These are phyloP conservation scores for Zygotorulaspora sp. DNA, from an alignment of 805 yeast genomes.

Conservation along the genomic window DNA sequence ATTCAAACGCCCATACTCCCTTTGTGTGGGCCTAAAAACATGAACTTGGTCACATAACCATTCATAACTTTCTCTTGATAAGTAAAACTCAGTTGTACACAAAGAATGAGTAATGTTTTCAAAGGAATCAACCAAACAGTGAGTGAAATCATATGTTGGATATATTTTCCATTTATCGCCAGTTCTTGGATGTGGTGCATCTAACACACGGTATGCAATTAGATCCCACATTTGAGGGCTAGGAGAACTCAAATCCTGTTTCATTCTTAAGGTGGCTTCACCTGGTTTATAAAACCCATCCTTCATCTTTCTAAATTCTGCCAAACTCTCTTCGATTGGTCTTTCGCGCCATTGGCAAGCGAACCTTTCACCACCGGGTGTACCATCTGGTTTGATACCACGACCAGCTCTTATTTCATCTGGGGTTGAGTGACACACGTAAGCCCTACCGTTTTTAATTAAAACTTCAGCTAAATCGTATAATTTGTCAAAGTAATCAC, in stretches of 20 bases:
- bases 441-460: slow-evolving; percentile 67
- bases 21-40: slow-evolving; percentile 96
- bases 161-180: slow-evolving; percentile 97
- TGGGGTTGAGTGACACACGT: slow-evolving; percentile 88
- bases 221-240: slow-evolving; percentile 99
- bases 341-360: slow-evolving; percentile 75
- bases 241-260: slow-evolving; percentile 83
- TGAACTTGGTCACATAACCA: slow-evolving; percentile 96
- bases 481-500: slow-evolving; percentile 88
- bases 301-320: slow-evolving; percentile 84
- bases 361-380: slow-evolving; percentile 86
- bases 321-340: slow-evolving; percentile 67
- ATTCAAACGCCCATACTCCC: slow-evolving; percentile 96
- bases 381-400: slow-evolving; percentile 88
- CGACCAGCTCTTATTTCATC: slow-evolving; percentile 87
- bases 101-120: slow-evolving; percentile 94
- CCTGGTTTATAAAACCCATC: slow-evolving; percentile 87
- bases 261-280: slow-evolving; percentile 94
- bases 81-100: slow-evolving; percentile 91
- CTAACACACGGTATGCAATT: slow-evolving; percentile 90
- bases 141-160: slow-evolving; percentile 98
- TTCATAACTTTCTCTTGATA: slow-evolving; percentile 92
- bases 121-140: slow-evolving; percentile 96
- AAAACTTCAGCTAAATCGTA: slow-evolving; percentile 85
- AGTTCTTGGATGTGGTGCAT: slow-evolving; percentile 92